These are phyloP conservation scores for Chalara sp. DNA, from an alignment of 2,329 filamentous ascomycete genomes.

Conservation along the genomic window DNA sequence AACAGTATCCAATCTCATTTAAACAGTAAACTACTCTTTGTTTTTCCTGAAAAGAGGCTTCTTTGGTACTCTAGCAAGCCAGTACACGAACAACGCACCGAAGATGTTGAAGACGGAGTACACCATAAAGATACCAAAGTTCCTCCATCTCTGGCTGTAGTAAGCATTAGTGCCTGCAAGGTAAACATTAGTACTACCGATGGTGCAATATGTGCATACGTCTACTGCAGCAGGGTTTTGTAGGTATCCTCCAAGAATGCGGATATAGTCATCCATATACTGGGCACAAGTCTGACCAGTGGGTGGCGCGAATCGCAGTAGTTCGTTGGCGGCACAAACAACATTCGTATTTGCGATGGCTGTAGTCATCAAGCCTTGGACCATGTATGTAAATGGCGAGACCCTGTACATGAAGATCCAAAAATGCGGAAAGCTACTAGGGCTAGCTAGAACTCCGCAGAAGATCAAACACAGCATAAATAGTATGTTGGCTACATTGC, in stretches of 20 bases:
- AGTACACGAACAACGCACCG: slow-evolving; percentile 47
- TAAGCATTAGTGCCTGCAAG: slow-evolving; percentile 40
- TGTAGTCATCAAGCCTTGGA: slow-evolving; percentile 61
- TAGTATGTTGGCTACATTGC: slow-evolving; percentile 67
- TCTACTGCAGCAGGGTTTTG: slow-evolving; percentile 11
- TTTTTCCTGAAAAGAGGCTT: neutral
- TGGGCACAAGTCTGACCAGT: slow-evolving; percentile 45
- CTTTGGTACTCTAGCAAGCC: slow-evolving; percentile 39
- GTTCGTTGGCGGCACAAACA: slow-evolving; percentile 60
- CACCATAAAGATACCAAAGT: slow-evolving; percentile 56
- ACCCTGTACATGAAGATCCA: slow-evolving; percentile 80
- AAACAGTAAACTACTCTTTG: no score
- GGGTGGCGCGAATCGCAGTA: slow-evolving; percentile 54
- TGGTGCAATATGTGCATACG: slow-evolving; percentile 32
- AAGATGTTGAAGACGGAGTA: slow-evolving; percentile 49
- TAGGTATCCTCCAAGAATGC: slow-evolving; percentile 44
- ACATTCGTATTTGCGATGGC: slow-evolving; percentile 61
- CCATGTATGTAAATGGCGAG: slow-evolving; percentile 73
- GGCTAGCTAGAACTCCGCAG: slow-evolving; percentile 60
- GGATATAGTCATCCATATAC: slow-evolving; percentile 48
- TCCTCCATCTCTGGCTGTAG: slow-evolving; percentile 57
- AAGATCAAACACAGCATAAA: slow-evolving; percentile 69
- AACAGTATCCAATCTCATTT: no score
- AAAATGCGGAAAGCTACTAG: slow-evolving; percentile 57
- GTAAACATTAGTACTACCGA: slow-evolving; percentile 31